Base-by-base conservation (phyloP, 352 stramenopile species). In the Halophytophthora polymorphica region DNA sequence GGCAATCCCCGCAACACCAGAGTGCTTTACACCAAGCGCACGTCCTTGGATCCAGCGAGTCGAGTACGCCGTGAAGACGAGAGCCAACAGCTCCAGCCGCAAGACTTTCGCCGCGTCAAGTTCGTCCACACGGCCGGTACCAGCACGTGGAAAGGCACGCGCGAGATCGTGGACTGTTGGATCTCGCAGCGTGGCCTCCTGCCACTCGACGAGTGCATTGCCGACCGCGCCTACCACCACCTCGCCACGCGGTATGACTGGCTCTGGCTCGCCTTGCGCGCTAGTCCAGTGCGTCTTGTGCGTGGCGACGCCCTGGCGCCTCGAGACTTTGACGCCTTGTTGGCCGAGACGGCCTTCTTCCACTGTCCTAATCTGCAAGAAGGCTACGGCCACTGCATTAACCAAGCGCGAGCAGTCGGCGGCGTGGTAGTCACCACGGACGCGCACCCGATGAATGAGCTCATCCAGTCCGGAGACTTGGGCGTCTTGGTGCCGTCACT, bases 301-400 rank as follows among this genome's bases (percentile, higher is more conserved):
- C 25, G 25, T 10, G 25, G 25, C 8, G 25, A 58, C 19, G 40
- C 28, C 2, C 44, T 81, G 29, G 45, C 58, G 17, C 36, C 61
- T 1, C 25, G 54, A 11, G 50, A 49, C 6, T 88, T 78, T 43
- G 72, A 67, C 7, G 58, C 68, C 37, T 36, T 81, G 14, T 2
- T 89, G 38, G 63, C 66, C 0, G 61, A 82, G 28, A 40, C 72
- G 0, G 42, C 70, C 1, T 79, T 77, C 23, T 74, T 89, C 37
- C 50, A 86, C 22, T 86, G 71, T 15, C 56, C 77, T 36, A 89
- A 75, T 34, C 47, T 44, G 1, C 61, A 71, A 37, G 77, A 88
- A 69, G 76, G 74, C 15, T 88, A 80, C 42, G 74, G 76, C 28
- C 76, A 87, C 60, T 82, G 74, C 50, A 83, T 87, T 45, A 78